These are phyloP conservation scores for Multifurca ochricompacta DNA, from an alignment of 768 basidiomycete genomes.

Conservation along the genomic window DNA sequence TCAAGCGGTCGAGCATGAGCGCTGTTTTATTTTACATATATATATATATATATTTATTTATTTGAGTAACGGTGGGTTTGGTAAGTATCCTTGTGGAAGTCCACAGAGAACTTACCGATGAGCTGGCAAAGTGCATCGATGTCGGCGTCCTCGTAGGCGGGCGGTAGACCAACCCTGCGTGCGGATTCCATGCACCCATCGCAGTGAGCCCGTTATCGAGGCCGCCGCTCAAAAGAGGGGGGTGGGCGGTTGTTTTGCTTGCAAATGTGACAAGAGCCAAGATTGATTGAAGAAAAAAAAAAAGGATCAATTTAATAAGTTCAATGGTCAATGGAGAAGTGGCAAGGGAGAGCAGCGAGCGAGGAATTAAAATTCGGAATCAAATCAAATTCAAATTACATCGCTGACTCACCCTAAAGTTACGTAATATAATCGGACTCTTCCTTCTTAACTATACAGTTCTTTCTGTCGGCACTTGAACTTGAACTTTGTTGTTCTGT, in stretches of 20 bases:
- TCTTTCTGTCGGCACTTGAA: not conserved
- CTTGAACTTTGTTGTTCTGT: slow-evolving; percentile 4
- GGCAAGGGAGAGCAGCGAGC: no score
- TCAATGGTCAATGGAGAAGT: no score
- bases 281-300: not conserved
- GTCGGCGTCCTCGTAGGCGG: slow-evolving; percentile 75
- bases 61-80: no score
- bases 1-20: slow-evolving; percentile 93
- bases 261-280: not conserved
- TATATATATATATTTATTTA: not conserved
- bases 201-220: slow-evolving; percentile 37
- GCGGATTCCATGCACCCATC: slow-evolving; percentile 81
- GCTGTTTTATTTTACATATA: slow-evolving; percentile 40
- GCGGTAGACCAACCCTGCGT: slow-evolving; percentile 71
- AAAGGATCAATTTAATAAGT: no score
- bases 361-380: not conserved
- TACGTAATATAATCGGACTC: not conserved
- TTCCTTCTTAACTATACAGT: slow-evolving; percentile 9
- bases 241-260: not conserved
- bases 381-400: slow-evolving; percentile 4
- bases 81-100: no score
- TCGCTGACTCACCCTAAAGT: no score
- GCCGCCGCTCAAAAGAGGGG: not conserved
- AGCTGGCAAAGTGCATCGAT: slow-evolving; percentile 81
- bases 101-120: slow-evolving; percentile 67